phyloP scores from a whole-genome alignment of 441 rosid genomes.

The Eutrema salsugineum region DNA sequence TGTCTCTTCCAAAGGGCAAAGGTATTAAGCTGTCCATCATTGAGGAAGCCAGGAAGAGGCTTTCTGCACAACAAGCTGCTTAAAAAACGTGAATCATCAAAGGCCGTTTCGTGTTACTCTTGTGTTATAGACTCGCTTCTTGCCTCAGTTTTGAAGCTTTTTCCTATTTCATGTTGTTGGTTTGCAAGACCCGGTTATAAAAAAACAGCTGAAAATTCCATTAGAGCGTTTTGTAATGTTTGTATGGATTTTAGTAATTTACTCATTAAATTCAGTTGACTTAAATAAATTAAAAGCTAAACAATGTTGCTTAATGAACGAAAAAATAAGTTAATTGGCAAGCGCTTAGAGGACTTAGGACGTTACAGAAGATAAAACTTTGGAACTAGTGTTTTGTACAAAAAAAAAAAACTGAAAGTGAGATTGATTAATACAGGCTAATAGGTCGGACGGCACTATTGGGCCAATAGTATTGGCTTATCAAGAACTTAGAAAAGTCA shows the following conservation, averaged over 20 bases:
- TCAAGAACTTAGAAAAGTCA: background rate
- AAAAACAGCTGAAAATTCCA: background rate
- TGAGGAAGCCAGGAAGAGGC: constrained; percentile 79
- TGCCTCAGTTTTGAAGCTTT: constrained; percentile 10
- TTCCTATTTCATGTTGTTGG: background rate
- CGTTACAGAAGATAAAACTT: constrained; percentile 41
- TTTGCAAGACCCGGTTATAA: background rate
- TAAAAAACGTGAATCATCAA: background rate
- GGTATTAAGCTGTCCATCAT: constrained; percentile 75
- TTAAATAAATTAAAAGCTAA: background rate
- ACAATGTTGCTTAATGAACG: background rate
- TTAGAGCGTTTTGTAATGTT: constrained; percentile 18
- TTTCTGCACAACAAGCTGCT: constrained; percentile 48
- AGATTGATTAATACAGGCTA: constrained; percentile 35
- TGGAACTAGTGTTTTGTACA: background rate
- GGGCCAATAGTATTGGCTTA: too few species aligned
- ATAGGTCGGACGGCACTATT: background rate
- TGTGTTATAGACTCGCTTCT: background rate
- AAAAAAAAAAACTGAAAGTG: too few species aligned
- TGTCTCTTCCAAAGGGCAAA: constrained; percentile 83
- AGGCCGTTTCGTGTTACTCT: background rate
- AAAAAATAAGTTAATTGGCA: constrained; percentile 14
- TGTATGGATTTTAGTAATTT: constrained; percentile 66
- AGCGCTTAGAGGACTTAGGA: constrained; percentile 64
- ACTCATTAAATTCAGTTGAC: constrained; percentile 47